Base-by-base conservation (phyloP, 2,329 filamentous ascomycete genomes). In the Epichloe brachyelytri region DNA sequence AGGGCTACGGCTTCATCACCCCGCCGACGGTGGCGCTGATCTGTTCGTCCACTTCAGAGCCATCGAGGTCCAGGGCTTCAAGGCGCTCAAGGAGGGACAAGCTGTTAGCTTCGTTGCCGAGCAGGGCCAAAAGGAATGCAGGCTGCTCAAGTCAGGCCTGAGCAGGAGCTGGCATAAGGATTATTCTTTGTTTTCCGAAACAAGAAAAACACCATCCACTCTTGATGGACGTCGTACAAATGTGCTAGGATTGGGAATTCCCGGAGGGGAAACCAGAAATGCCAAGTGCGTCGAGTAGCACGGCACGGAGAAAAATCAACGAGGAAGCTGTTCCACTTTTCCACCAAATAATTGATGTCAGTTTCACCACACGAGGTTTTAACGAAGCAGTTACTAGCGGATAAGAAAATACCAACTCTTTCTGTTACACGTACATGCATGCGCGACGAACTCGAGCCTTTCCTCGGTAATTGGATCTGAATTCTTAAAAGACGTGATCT, bases 121-220 rank as follows among this genome's bases (percentile, higher is more conserved):
- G 22, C 51, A 55, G 54, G 53, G 53, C 30, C 50, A 53, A 37
- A 57, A 44, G 55, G 55, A 15, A 48, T 53, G 49, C 53, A 55
- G 48, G 55, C 55, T 3, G 55, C 48, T 22, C 39, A 53, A 26
- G 53, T 75, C 69, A 37, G 44, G 30, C 43, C 48, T 17, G 52
- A 51, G 43, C 26, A 44, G 15, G 52, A 51, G 46, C 26, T 39
- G 20, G 17, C 26, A 34, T 40, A 43, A 49, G n/a, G 12, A 14
- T 36, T 36, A 14, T 36, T 36, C 8, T n/a, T 4, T 26, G 4
- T 19, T 3, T 19, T 12, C 15, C 26, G 34, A 45, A 5, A 36
- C n/a, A 45, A 33, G 12, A 14, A 14, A 6, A 17, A n/a, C 20
- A 37, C 11, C 20, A 41, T 8, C 3, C 20, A 19, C 26, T 17